Evolutionary conservation across 192 early-diverging fungal genomes (phyloP).

Genomic region (Chytriomyces sp.): DNA sequence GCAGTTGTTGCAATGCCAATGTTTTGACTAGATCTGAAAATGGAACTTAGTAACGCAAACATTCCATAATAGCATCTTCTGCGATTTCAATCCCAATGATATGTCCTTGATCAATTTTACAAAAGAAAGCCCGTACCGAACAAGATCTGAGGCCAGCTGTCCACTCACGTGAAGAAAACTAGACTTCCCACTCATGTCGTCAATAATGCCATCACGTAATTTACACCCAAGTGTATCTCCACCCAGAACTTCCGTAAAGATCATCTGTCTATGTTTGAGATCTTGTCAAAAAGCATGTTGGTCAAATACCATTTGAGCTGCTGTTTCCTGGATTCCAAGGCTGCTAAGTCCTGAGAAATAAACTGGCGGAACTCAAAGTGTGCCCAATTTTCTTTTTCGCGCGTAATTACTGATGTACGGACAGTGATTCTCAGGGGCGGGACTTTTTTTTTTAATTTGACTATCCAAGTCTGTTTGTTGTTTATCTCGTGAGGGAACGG

Average conservation of each 20-base stretch:
- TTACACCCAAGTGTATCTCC: slow-evolving; percentile 26
- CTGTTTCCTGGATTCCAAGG: too few relatives aligned
- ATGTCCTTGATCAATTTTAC: slow-evolving; percentile 6
- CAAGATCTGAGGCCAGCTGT: slow-evolving; percentile 14
- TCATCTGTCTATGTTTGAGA: slow-evolving; percentile 16
- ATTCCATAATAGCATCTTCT: slow-evolving; percentile 33
- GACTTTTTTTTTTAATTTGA: too few relatives aligned
- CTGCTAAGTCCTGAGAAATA: too few relatives aligned
- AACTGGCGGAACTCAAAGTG: too few relatives aligned
- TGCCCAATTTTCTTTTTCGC: too few relatives aligned
- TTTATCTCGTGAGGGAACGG: too few relatives aligned
- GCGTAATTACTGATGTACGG: too few relatives aligned
- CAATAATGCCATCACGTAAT: slow-evolving; percentile 26
- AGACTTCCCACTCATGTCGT: slow-evolving; percentile 19
- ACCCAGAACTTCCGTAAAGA: slow-evolving; percentile 15
- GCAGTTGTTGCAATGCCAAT: background rate
- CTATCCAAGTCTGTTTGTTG: too few relatives aligned
- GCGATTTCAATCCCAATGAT: slow-evolving; percentile 22
- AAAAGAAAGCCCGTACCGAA: slow-evolving; percentile 36
- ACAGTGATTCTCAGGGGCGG: too few relatives aligned
- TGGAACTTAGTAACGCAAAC: slow-evolving; percentile 36
- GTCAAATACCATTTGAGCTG: too few relatives aligned
- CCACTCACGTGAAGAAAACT: slow-evolving; percentile 3
- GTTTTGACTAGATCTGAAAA: slow-evolving; percentile 33
- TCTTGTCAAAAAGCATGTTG: slow-evolving; percentile 35